Base-by-base conservation (phyloP, 345 rosid genomes). In the Microcos paniculata region DNA sequence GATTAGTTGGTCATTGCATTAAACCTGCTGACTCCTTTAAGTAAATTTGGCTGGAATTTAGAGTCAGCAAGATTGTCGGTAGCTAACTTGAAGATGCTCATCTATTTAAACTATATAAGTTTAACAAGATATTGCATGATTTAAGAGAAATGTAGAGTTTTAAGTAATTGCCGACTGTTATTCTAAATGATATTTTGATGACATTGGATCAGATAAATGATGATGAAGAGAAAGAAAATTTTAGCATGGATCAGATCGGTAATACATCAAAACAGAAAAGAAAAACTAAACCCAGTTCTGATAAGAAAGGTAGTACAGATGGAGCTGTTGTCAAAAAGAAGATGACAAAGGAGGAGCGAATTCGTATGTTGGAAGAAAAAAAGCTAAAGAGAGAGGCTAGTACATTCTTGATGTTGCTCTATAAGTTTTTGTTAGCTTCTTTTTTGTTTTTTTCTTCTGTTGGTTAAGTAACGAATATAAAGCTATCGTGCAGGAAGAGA, bases 371-470 rank as follows among this genome's bases (percentile, higher is more conserved):
- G 85, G 97, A 92, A 82, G 96, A 92, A 84, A 88, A 88, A 79
- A 96, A 90, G 84, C 86, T 49, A 33, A 88, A 87, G 85, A 92
- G 83, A 88, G 94, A 92, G 84, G 99, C 84, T 74, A 83, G 81
- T 82, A 15, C 24, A 76, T 40, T 77, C 56, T 24, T 38, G 6
- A 28, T 69, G 26, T 65, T 71, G 26, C 62, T 53, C 73, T 77
- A 45, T 48, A 3, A 16, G 69, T 43, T 64, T 23, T 2, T 80
- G 19, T 80, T 75, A 26, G 16, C 68, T 70, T 69, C 45, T 31
- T 52, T 46, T 38, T 59, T 38, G 24, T 14, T 62, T 53, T 31
- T 53, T 68, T 58, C 26, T 53, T 62, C 42, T 21, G 14, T 30
- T 58, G 40, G 40, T 23, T 68, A 42, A 52, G 45, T 73, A 13